phyloP scores from a whole-genome alignment of 352 stramenopile genomes.

The Pythium monospermum region DNA sequence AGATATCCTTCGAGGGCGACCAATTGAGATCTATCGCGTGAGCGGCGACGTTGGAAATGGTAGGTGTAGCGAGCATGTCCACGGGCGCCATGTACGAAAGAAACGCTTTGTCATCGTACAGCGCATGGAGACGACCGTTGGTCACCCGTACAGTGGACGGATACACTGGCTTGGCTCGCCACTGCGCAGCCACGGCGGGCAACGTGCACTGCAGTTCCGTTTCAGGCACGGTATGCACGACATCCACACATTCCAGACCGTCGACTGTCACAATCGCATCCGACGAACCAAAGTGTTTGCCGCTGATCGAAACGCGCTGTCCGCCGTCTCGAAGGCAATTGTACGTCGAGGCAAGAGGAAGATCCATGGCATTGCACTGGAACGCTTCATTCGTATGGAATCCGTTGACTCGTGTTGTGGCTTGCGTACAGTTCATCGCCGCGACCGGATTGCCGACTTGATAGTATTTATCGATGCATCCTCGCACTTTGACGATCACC shows the following conservation, averaged over 20 bases:
- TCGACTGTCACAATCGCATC: conserved; percentile 71
- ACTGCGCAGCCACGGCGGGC: conserved; percentile 33
- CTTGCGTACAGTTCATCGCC: conserved; percentile 45
- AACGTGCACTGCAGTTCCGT: conserved; percentile 73
- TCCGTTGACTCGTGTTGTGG: conserved; percentile 35
- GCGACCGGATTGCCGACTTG: conserved; percentile 12
- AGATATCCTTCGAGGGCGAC: conserved; percentile 50
- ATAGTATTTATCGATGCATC: conserved; percentile 76
- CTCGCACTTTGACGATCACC: conserved; percentile 66
- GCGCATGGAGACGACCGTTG: conserved; percentile 50
- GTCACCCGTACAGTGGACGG: conserved; percentile 57
- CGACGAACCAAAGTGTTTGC: conserved; percentile 66
- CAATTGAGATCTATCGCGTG: conserved; percentile 81
- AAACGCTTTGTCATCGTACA: conserved; percentile 51
- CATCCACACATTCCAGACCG: conserved; percentile 57
- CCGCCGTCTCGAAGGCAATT: conserved; percentile 59
- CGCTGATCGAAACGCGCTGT: conserved; percentile 52
- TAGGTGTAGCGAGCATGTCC: conserved; percentile 24
- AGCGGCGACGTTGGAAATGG: conserved; percentile 73
- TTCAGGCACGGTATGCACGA: conserved; percentile 49
- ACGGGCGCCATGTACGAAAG: conserved; percentile 65
- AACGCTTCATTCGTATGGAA: conserved; percentile 37
- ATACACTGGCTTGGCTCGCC: conserved; percentile 28
- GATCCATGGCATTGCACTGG: conserved; percentile 36
- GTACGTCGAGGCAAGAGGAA: conserved; percentile 62